phyloP scores from a whole-genome alignment of 345 rosid genomes.

The Citrus maxima region DNA sequence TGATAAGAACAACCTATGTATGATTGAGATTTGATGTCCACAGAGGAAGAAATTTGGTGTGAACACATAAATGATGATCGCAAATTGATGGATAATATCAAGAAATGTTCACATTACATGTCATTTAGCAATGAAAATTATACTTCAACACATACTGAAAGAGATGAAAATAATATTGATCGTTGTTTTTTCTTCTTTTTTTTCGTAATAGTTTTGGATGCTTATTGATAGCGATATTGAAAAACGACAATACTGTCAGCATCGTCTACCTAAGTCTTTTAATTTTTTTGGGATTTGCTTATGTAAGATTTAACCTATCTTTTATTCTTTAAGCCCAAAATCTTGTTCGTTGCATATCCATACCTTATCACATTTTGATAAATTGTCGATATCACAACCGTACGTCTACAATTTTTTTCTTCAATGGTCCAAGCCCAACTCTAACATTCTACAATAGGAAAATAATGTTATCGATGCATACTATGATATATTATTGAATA shows the following conservation, averaged over 20 bases:
- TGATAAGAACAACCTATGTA: background rate
- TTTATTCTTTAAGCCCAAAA: background rate
- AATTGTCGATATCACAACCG: background rate
- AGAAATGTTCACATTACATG: background rate
- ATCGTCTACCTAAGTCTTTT: background rate
- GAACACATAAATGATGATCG: background rate
- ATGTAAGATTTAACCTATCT: background rate
- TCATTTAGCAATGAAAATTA: constrained; percentile 8
- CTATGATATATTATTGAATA: too few relatives aligned
- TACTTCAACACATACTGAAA: background rate
- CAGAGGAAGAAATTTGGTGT: background rate
- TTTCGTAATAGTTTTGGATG: too few relatives aligned
- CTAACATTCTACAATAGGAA: too few relatives aligned
- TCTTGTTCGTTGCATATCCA: background rate
- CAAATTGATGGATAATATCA: background rate
- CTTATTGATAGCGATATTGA: background rate
- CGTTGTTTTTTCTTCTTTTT: too few relatives aligned
- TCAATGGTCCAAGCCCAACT: too few relatives aligned
- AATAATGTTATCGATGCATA: too few relatives aligned
- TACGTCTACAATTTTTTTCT: background rate
- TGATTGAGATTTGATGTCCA: background rate
- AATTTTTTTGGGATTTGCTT: background rate
- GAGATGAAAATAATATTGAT: background rate
- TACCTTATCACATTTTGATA: too few relatives aligned
- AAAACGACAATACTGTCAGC: background rate